Evolutionary conservation across 805 yeast genomes (phyloP), one percentile per base, ranked within the genome.

Genomic region (Candida vaughaniae): DNA sequence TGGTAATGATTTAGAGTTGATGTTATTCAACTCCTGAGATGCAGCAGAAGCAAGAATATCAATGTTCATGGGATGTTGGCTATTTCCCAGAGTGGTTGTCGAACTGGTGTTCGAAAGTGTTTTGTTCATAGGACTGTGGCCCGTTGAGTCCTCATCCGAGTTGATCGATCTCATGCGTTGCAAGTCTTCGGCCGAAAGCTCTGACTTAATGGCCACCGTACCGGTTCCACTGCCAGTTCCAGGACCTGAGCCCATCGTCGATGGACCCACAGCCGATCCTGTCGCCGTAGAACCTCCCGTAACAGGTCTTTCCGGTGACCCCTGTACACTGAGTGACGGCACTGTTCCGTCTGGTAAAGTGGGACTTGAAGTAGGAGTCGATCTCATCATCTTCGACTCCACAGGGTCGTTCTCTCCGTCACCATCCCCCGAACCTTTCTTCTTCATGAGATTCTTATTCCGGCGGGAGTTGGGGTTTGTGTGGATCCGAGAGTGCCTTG

Each of bases 401-500:
- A 22, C 34, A n/a, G 9, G 14, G 4, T 20, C 23, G 23, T 19
- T 16, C 28, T 7, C 10, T 16, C 26, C 5, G 10, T 12, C 33
- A 16, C 17, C 31, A 31, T 29, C 26, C 16, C 22, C 37, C 20
- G n/a, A 12, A 14, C 23, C 31, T 10, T 26, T 19, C n/a, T 29
- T 39, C 31, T 52, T 55, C 23, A 29, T 43, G 31, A 56, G 41
- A 32, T 63, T 72, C 55, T 79, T 75, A 51, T 83, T 79, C 55
- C 82, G 73, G 38, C 81, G 54, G 20, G 84, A 77, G 37, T 78
- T 77, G 12, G 88, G 85, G 48, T 82, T 82, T 16, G 80, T 77
- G 56, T 84, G 90, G 40, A 82, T 83, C 42, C 89, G 67, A 33
- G 76, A 66, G 55, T 83, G 91, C 53, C 91, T 71, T 10, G 88